Evolutionary conservation across 495 filamentous ascomycete species (phyloP), one percentile per base, ranked within the genome.

Genomic region (Penicillium verhagenii): DNA sequence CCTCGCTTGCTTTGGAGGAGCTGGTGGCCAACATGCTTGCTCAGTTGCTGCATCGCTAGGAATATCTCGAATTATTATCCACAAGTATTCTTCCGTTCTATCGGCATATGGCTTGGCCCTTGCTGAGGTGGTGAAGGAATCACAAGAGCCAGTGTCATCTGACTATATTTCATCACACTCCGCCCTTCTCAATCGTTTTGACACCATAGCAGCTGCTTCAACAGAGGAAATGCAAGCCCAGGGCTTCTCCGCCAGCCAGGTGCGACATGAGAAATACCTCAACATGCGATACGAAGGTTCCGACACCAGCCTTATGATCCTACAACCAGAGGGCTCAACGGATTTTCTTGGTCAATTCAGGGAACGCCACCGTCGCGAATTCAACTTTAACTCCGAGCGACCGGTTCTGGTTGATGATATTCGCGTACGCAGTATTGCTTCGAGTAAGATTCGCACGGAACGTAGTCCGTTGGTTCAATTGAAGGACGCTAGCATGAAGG

Each of bases 91-190:
- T 0, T 96, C 92, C 0, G 91, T 98, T 2, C 79, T 98, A 0
- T 96, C 92, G 0, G 94, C 94, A 2, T 98, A 97, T 58, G 94
- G 94, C 14, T 97, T 98, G 93, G 91, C 91, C 3, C 70, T 98
- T 20, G 94, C 94, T 5, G 93, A 98, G 65, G 92, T 96, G 1
- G 93, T 97, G 11, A 89, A 96, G 46, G 94, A 98, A 70, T 78
- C 84, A 29, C 92, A 97, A 61, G 91, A 93, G 60, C 94, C 94
- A 6, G 90, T 72, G 0, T 77, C 79, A 8, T 63, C 69, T 1
- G 65, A 66, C 10, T 78, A 73, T 20, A 24, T 60, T 23, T 50
- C 68, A 16, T 73, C 74, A 9, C 69, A 70, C 33, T 52, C 62
- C 4, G 64, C 48, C 10, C 68, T 80, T 1, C 65, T 71, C 8